A percentile compares a stretch with the other conserved stretches of the same genome.
These are phyloP conservation scores for Sugiyamaella floridensis DNA, from an alignment of 805 yeast species.

Conservation along the genomic window DNA sequence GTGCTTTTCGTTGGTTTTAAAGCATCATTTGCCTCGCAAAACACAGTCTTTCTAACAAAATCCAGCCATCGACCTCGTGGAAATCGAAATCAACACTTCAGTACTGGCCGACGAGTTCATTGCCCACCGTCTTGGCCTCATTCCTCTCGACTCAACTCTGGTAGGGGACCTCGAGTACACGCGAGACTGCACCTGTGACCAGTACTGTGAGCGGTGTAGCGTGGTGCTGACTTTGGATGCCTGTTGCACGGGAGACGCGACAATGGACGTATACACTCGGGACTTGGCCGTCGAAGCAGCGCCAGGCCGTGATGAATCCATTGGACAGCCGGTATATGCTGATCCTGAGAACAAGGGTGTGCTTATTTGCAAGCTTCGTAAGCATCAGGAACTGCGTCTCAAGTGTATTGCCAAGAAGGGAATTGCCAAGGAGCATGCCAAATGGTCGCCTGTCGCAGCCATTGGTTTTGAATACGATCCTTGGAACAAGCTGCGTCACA, in stretches of 20 bases:
- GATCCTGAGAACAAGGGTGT: slow-evolving; percentile 78
- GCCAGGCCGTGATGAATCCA: slow-evolving; percentile 33
- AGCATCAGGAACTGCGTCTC: slow-evolving; percentile 82
- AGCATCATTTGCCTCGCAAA: background rate
- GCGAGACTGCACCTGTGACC: slow-evolving; percentile 96
- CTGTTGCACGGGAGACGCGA: slow-evolving; percentile 78
- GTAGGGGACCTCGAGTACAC: slow-evolving; percentile 73
- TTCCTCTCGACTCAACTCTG: slow-evolving; percentile 79
- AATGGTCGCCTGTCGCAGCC: slow-evolving; percentile 97
- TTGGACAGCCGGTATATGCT: slow-evolving; percentile 82
- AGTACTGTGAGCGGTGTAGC: slow-evolving; percentile 91
- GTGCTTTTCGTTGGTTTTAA: too few species aligned
- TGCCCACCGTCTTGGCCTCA: slow-evolving; percentile 86
- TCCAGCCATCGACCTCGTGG: slow-evolving; percentile 88
- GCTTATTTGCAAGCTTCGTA: slow-evolving; percentile 82
- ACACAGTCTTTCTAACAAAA: slow-evolving; percentile 1
- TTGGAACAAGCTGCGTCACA: slow-evolving; percentile 95
- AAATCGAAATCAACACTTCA: slow-evolving; percentile 84
- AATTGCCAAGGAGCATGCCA: slow-evolving; percentile 94
- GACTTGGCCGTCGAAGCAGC: slow-evolving; percentile 54
- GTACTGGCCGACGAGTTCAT: slow-evolving; percentile 96
- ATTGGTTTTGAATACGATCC: slow-evolving; percentile 97
- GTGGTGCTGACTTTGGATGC: slow-evolving; percentile 83
- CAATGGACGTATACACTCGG: slow-evolving; percentile 83
- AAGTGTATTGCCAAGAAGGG: slow-evolving; percentile 97